phyloP scores from a whole-genome alignment of 1,284 basidiomycete genomes.

The Trichosporon sp. region DNA sequence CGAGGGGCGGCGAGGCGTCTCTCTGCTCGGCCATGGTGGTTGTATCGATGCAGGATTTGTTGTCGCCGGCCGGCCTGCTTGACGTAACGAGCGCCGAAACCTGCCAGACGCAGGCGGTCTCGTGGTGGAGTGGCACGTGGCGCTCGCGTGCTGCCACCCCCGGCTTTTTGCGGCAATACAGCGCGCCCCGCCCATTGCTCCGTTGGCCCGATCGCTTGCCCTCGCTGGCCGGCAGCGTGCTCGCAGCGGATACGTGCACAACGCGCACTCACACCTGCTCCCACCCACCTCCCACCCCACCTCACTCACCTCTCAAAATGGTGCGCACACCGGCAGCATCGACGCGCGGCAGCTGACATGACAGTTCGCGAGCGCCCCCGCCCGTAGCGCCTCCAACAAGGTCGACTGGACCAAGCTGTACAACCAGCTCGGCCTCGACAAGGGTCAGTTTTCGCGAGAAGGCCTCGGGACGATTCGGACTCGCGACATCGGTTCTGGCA shows the following conservation, averaged over 20 bases:
- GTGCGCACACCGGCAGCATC: slow-evolving; percentile 8
- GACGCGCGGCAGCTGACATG: background rate
- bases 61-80: background rate
- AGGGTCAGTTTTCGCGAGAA: slow-evolving; percentile 58
- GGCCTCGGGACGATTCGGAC: background rate
- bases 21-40: slow-evolving; percentile 38
- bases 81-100: background rate
- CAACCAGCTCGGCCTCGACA: slow-evolving; percentile 81
- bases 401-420: slow-evolving; percentile 85
- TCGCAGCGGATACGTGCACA: background rate
- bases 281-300: slow-evolving; percentile 1
- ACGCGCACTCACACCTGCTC: background rate
- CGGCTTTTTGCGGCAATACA: background rate
- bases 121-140: slow-evolving; percentile 1
- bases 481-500: background rate
- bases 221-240: background rate
- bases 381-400: slow-evolving; percentile 20
- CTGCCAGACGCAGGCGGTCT: background rate
- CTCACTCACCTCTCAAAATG: slow-evolving; percentile 10
- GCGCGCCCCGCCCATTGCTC: background rate
- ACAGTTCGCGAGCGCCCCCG: slow-evolving; percentile 21
- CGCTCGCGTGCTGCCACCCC: background rate
- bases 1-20: slow-evolving; percentile 37
- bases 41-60: background rate
- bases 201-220: background rate